Conservation (phyloP, 345 rosid species). For the Citrus sp. region DNA sequence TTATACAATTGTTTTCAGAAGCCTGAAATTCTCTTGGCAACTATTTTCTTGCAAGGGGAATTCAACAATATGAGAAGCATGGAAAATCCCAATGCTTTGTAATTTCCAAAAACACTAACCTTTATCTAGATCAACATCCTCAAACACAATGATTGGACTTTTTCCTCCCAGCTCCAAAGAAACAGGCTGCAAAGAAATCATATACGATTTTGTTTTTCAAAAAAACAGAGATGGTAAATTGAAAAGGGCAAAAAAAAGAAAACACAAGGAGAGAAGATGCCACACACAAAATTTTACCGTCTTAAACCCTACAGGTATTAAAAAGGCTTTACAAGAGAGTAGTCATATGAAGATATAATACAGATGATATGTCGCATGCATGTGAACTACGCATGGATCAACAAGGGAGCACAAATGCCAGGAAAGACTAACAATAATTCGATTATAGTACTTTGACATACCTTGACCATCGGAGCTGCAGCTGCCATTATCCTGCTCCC, state of each 20-base stretch:
- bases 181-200: slow-evolving; percentile 64
- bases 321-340: not conserved
- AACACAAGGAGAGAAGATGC: not conserved
- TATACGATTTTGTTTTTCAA: not conserved
- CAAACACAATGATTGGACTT: slow-evolving; percentile 91
- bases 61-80: not conserved
- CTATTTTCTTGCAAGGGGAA: slow-evolving; percentile 2
- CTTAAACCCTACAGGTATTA: not conserved
- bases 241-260: not conserved
- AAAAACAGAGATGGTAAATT: not conserved
- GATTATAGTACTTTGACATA: slow-evolving; percentile 21
- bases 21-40: slow-evolving; percentile 7
- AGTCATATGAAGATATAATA: not conserved
- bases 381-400: slow-evolving; percentile 9
- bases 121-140: slow-evolving; percentile 85
- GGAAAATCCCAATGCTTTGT: not conserved
- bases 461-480: slow-evolving; percentile 88
- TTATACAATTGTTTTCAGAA: not conserved
- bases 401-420: not conserved
- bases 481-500: slow-evolving; percentile 83
- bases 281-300: not conserved
- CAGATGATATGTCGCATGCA: not conserved
- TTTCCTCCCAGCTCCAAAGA: slow-evolving; percentile 95
- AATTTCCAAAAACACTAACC: slow-evolving; percentile 41
- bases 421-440: not conserved